Evolutionary conservation across 192 early-diverging fungal species (phyloP).

Genomic region (Rhizoclosmatium globosum): DNA sequence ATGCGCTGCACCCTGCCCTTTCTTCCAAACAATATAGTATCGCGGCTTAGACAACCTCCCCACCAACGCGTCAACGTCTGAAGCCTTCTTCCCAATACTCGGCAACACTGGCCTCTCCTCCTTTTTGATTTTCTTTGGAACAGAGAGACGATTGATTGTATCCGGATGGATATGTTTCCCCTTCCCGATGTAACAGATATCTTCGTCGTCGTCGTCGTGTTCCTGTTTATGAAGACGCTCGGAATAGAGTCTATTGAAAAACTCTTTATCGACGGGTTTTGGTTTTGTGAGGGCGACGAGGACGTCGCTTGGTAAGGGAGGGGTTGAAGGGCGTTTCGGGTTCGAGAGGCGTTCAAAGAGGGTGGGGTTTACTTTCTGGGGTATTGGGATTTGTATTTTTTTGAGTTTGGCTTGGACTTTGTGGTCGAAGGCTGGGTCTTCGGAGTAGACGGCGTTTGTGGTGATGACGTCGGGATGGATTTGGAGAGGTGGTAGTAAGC

Average conservation of each 20-base stretch:
- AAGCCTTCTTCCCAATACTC: conserved; percentile 1
- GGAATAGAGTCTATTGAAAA: conserved; percentile 27
- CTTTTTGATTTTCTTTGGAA: conserved; percentile 16
- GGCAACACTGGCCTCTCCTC: background rate
- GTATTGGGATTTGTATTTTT: background rate
- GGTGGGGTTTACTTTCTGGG: background rate
- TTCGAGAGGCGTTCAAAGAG: conserved; percentile 30
- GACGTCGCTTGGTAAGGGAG: conserved; percentile 24
- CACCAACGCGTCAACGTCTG: background rate
- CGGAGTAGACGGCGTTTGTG: conserved; percentile 20
- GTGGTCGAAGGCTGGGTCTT: background rate
- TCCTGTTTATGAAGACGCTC: background rate
- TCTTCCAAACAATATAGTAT: conserved; percentile 37
- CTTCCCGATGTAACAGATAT: background rate
- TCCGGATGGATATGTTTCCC: background rate
- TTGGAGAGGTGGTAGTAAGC: background rate
- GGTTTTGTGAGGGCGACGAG: conserved; percentile 7
- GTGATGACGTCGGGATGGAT: background rate
- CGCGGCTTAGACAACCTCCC: conserved; percentile 22
- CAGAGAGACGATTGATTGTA: conserved; percentile 18
- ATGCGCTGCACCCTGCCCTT: background rate
- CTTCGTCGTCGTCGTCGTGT: background rate
- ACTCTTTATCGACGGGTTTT: background rate
- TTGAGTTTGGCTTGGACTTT: background rate
- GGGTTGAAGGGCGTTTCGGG: conserved; percentile 32